phyloP scores from a whole-genome alignment of 2,329 filamentous ascomycete species.

The Penicillium rolfsii region DNA sequence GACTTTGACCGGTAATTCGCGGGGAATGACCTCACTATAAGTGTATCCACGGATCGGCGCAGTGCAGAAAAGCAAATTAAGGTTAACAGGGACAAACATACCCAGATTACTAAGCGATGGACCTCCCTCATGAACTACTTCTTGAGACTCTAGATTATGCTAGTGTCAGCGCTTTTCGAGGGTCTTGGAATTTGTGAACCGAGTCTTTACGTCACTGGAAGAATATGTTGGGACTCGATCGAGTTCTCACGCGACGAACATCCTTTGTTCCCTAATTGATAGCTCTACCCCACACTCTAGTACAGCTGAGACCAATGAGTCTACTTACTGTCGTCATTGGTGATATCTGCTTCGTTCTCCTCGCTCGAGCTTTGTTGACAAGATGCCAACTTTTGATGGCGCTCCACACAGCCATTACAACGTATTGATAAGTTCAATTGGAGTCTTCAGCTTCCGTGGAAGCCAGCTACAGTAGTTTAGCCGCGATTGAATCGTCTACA shows the following conservation, averaged over 20 bases:
- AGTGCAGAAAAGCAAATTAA: conserved; percentile 7
- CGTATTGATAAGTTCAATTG: neutral
- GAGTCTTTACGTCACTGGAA: conserved; percentile 27
- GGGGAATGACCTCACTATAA: conserved; percentile 17
- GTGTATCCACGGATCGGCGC: conserved; percentile 18
- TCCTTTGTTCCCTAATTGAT: conserved; percentile 10
- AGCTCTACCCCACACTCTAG: conserved; percentile 10
- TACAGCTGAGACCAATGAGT: neutral
- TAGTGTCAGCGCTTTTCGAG: neutral
- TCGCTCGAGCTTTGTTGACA: too few relatives aligned
- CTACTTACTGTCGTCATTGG: neutral
- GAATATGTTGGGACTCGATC: neutral
- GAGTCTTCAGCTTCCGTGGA: neutral
- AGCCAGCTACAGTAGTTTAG: neutral
- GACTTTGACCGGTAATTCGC: neutral
- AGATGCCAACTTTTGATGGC: neutral
- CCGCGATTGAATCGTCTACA: neutral
- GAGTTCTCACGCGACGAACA: conserved; percentile 1
- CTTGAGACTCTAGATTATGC: neutral
- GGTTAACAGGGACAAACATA: conserved; percentile 10
- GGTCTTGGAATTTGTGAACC: neutral
- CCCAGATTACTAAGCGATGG: conserved; percentile 19
- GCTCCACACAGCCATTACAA: too few relatives aligned
- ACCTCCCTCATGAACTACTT: conserved; percentile 4
- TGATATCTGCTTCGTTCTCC: neutral